phyloP scores from a whole-genome alignment of 2,329 filamentous ascomycete genomes.

The Alternaria hordeiaustralica region DNA sequence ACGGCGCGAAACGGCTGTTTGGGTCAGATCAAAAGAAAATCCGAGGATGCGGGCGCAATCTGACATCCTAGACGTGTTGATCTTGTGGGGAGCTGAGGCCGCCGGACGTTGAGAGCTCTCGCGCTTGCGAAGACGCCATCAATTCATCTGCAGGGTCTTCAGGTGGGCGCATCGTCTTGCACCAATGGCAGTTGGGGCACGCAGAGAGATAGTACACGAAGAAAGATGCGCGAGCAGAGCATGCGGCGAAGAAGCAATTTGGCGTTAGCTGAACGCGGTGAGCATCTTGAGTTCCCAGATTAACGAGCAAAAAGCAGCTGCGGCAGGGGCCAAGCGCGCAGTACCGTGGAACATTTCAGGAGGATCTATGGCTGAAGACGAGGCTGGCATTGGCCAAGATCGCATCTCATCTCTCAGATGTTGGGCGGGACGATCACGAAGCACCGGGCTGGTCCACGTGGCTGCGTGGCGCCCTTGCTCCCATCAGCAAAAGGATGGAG shows the following conservation, averaged over 20 bases:
- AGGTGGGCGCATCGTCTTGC: background rate
- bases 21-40: background rate
- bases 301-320: slow-evolving; percentile 1
- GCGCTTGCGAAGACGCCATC: slow-evolving; percentile 1
- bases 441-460: slow-evolving; percentile 5
- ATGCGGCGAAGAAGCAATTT: slow-evolving; percentile 5
- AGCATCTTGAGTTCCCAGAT: background rate
- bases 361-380: background rate
- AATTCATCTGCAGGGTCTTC: slow-evolving; percentile 10
- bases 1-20: background rate
- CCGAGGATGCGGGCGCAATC: background rate
- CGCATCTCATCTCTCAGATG: slow-evolving; percentile 1
- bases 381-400: slow-evolving; percentile 1
- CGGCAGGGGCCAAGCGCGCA: background rate
- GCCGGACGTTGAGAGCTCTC: background rate
- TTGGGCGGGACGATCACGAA: slow-evolving; percentile 4
- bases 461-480: slow-evolving; percentile 1
- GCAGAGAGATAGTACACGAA: background rate
- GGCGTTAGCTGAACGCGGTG: background rate
- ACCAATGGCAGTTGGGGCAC: background rate
- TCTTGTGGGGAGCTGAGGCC: background rate
- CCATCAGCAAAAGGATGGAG: background rate
- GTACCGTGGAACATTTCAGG: slow-evolving; percentile 5
- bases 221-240: background rate
- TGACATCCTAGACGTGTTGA: background rate